Conservation (phyloP, 768 basidiomycete species). For the Psilocybe subaeruginosa region DNA sequence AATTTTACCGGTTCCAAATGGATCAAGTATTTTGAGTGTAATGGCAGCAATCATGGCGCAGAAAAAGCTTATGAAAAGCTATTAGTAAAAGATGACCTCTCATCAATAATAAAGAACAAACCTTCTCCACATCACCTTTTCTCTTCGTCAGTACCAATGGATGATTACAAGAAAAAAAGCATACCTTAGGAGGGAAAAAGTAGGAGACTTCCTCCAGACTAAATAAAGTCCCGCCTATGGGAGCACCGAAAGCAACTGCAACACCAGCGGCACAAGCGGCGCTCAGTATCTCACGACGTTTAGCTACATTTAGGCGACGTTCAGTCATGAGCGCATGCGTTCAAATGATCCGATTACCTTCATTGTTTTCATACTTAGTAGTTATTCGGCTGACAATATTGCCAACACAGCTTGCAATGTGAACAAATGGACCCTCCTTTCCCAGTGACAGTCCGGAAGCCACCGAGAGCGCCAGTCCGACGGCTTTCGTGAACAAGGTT, state of each 20-base stretch:
- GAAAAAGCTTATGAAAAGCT: constrained; percentile 71
- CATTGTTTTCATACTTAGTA: constrained; percentile 92
- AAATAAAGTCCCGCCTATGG: constrained; percentile 91
- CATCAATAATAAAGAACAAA: constrained; percentile 32
- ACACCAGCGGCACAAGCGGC: constrained; percentile 98
- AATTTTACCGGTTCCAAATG: constrained; percentile 93
- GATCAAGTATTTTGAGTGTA: constrained; percentile 90
- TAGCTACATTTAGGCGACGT: constrained; percentile 49
- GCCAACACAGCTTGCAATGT: constrained; percentile 90
- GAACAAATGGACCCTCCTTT: constrained; percentile 75
- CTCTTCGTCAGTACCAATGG: not conserved
- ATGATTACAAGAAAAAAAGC: constrained; percentile 5
- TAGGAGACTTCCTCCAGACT: constrained; percentile 96
- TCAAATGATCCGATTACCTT: constrained; percentile 53
- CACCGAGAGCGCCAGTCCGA: constrained; percentile 89
- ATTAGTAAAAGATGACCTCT: constrained; percentile 32
- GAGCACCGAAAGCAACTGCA: constrained; percentile 96
- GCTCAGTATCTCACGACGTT: constrained; percentile 91
- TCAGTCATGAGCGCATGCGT: not conserved
- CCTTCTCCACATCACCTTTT: constrained; percentile 92
- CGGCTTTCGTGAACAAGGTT: constrained; percentile 86
- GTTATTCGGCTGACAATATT: constrained; percentile 91
- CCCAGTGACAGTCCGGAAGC: constrained; percentile 91
- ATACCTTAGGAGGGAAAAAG: constrained; percentile 93
- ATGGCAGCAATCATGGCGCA: constrained; percentile 98